Conservation (phyloP, 257 asterid genomes). For the Nicotiana undulata region DNA sequence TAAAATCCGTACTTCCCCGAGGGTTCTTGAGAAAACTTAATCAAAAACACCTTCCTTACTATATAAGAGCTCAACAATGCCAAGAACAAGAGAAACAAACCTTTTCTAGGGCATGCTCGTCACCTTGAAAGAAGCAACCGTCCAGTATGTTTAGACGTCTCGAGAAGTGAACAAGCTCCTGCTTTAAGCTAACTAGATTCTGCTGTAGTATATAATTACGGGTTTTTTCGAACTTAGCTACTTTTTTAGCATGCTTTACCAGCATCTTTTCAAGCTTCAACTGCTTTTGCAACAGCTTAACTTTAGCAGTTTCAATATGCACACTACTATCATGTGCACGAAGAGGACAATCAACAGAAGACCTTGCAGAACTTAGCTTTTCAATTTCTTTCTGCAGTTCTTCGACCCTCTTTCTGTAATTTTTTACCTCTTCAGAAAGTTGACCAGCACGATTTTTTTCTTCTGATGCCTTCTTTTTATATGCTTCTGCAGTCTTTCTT, state of each 20-base stretch:
- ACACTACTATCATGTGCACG: slow-evolving; percentile 17
- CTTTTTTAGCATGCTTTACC: slow-evolving; percentile 64
- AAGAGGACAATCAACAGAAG: slow-evolving; percentile 16
- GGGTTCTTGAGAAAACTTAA: neutral
- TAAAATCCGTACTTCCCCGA: neutral
- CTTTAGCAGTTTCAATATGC: slow-evolving; percentile 37
- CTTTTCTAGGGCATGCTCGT: slow-evolving; percentile 48
- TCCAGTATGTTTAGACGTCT: slow-evolving; percentile 49
- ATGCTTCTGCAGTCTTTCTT: slow-evolving; percentile 38
- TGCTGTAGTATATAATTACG: slow-evolving; percentile 49
- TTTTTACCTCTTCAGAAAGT: slow-evolving; percentile 43
- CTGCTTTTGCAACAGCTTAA: slow-evolving; percentile 45
- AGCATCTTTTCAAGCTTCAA: slow-evolving; percentile 63
- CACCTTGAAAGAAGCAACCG: slow-evolving; percentile 24
- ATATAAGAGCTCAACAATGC: neutral
- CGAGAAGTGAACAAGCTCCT: slow-evolving; percentile 41
- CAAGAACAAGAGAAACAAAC: slow-evolving; percentile 41
- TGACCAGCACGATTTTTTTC: slow-evolving; percentile 52
- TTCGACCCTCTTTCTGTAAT: slow-evolving; percentile 43
- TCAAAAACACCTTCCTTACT: neutral
- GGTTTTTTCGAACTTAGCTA: slow-evolving; percentile 45
- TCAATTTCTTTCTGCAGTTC: slow-evolving; percentile 44
- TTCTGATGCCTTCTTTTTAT: slow-evolving; percentile 40
- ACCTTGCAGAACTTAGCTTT: slow-evolving; percentile 34
- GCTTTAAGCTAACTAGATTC: slow-evolving; percentile 48